A percentile compares a stretch with the other conserved stretches of the same genome.
Conservation (phyloP, 768 basidiomycete genomes). For the Pleurotus giganteus region DNA sequence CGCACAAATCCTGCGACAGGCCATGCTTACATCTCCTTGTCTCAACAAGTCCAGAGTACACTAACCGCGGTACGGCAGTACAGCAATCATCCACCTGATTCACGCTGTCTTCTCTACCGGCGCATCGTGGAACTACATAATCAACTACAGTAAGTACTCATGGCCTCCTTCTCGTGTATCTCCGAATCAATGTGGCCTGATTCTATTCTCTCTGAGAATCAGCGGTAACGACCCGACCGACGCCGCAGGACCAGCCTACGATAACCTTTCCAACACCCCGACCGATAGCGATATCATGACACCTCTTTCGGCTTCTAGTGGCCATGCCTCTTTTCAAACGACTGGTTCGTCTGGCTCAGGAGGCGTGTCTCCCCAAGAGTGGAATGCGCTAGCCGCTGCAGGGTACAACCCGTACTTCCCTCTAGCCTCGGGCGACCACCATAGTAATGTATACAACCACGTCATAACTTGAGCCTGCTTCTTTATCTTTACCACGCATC, state of each 20-base stretch:
- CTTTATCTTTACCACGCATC: conserved; percentile 11
- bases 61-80: conserved; percentile 59
- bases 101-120: conserved; percentile 54
- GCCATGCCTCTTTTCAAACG: conserved; percentile 42
- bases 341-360: conserved; percentile 32
- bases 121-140: conserved; percentile 60
- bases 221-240: conserved; percentile 53
- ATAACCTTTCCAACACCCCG: conserved; percentile 47
- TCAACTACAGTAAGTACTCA: conserved; percentile 60
- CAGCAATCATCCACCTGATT: conserved; percentile 51
- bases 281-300: conserved; percentile 64
- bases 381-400: conserved; percentile 52
- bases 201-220: conserved; percentile 9
- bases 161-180: conserved; percentile 8
- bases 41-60: conserved; percentile 61
- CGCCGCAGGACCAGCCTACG: conserved; percentile 46
- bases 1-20: conserved; percentile 59
- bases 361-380: conserved; percentile 58
- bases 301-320: conserved; percentile 49
- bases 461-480: conserved; percentile 46
- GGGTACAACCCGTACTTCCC: conserved; percentile 74
- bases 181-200: conserved; percentile 1
- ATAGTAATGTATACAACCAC: conserved; percentile 49
- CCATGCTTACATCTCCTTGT: conserved; percentile 58
- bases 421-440: conserved; percentile 46